phyloP scores from a whole-genome alignment of 805 yeast species.

The Yamadazyma insecticola region DNA sequence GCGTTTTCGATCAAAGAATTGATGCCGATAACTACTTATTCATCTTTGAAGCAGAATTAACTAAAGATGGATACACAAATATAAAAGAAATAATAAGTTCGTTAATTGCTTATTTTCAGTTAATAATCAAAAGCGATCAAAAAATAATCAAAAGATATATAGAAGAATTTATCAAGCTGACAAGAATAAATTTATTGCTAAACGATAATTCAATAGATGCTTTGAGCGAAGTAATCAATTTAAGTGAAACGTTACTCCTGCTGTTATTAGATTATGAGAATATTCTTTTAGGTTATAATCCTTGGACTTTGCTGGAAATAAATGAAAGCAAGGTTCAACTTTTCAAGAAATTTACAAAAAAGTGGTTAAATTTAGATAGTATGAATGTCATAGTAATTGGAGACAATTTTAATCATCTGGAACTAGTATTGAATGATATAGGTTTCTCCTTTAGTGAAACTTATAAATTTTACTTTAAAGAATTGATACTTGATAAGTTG shows the following conservation, averaged over 20 bases:
- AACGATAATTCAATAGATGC: conserved; percentile 38
- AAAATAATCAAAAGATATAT: conserved; percentile 34
- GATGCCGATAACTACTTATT: conserved; percentile 31
- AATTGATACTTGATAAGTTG: not conserved
- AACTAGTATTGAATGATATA: too few species aligned
- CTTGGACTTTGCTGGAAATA: too few species aligned
- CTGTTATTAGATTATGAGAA: conserved; percentile 17
- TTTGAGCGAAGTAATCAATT: conserved; percentile 44
- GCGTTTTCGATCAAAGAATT: conserved; percentile 41
- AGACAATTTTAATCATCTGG: conserved; percentile 1
- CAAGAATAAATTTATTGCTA: conserved; percentile 33
- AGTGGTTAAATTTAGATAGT: conserved; percentile 8
- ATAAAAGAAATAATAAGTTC: conserved; percentile 26
- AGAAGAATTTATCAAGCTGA: conserved; percentile 45
- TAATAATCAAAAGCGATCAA: conserved; percentile 9
- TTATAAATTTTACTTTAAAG: not conserved
- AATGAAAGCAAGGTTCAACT: not conserved
- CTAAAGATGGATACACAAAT: conserved; percentile 41
- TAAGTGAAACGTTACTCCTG: conserved; percentile 35
- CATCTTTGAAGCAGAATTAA: conserved; percentile 46
- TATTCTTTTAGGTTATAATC: conserved; percentile 11
- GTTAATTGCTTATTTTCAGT: conserved; percentile 19
- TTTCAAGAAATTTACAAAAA: conserved; percentile 6
- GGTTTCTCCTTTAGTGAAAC: conserved; percentile 8
- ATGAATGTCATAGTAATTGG: conserved; percentile 7